A percentile compares a stretch with the other conserved stretches of the same genome.
Conservation (phyloP, 176 grass and related monocot genomes). For the Avena insularis region DNA sequence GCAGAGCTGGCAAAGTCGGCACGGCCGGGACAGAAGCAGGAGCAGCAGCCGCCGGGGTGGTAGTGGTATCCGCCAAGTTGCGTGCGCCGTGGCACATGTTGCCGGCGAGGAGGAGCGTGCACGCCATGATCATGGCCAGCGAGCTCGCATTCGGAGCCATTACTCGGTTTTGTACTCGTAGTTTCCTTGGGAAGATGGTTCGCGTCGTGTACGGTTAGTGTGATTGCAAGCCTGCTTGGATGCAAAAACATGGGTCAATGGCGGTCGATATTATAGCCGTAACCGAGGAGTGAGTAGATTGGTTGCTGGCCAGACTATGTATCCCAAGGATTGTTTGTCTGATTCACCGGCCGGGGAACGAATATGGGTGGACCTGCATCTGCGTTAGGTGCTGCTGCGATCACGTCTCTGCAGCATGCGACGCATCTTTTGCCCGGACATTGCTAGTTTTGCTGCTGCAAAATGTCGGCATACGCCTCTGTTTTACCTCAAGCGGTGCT, state of each 20-base stretch:
- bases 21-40: neutral
- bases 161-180: neutral
- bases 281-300: neutral
- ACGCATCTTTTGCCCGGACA: no score
- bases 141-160: slow-evolving; percentile 28
- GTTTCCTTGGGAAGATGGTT: neutral
- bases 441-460: no score
- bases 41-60: neutral
- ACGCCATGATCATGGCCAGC: slow-evolving; percentile 27
- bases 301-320: neutral
- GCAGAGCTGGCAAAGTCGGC: neutral
- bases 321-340: neutral
- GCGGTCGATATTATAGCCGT: neutral
- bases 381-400: neutral
- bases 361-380: neutral
- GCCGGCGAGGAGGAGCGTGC: neutral
- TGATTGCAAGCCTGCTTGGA: neutral
- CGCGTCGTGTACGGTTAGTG: neutral
- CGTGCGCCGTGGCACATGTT: slow-evolving; percentile 18
- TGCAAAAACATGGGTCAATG: neutral
- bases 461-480: no score
- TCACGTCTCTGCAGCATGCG: neutral
- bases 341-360: neutral
- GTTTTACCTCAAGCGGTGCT: no score
- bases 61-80: neutral